phyloP scores from a whole-genome alignment of 768 basidiomycete genomes.

The Crepidotus variabilis region DNA sequence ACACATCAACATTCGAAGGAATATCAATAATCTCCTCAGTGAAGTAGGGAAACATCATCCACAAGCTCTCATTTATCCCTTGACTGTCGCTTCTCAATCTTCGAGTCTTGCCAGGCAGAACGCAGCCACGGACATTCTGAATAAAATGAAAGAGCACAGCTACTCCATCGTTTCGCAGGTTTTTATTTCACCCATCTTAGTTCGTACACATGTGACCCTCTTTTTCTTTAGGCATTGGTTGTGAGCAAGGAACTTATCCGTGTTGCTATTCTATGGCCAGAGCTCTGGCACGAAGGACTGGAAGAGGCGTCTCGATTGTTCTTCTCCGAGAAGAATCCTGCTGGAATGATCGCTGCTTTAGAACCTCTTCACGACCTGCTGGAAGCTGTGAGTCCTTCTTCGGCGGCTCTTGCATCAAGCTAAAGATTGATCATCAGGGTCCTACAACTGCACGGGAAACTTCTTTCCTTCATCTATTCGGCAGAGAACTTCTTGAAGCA shows the following conservation, averaged over 20 bases:
- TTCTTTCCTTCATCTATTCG: constrained; percentile 92
- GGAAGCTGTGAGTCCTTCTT: constrained; percentile 58
- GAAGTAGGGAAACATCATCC: constrained; percentile 97
- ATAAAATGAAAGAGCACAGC: constrained; percentile 91
- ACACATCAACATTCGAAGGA: constrained; percentile 76
- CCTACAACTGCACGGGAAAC: constrained; percentile 93
- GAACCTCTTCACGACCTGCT: constrained; percentile 92
- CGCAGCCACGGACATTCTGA: constrained; percentile 85
- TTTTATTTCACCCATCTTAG: constrained; percentile 7
- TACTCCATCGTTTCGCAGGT: constrained; percentile 84
- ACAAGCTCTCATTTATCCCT: constrained; percentile 92
- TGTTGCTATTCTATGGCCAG: constrained; percentile 98
- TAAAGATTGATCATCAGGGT: constrained; percentile 47
- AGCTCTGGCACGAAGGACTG: constrained; percentile 96
- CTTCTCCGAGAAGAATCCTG: constrained; percentile 95
- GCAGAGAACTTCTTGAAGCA: constrained; percentile 88
- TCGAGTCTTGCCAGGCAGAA: constrained; percentile 78
- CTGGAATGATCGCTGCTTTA: constrained; percentile 92
- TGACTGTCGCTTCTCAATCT: constrained; percentile 96
- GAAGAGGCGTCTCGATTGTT: constrained; percentile 96
- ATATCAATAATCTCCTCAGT: constrained; percentile 83
- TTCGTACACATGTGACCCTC: background rate
- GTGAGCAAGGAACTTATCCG: constrained; percentile 95
- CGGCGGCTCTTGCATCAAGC: background rate
- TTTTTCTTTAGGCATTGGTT: constrained; percentile 57